A percentile compares a stretch with the other conserved stretches of the same genome.
Conservation (phyloP, 164 flowering plant species). For the Dillenia turbinata region DNA sequence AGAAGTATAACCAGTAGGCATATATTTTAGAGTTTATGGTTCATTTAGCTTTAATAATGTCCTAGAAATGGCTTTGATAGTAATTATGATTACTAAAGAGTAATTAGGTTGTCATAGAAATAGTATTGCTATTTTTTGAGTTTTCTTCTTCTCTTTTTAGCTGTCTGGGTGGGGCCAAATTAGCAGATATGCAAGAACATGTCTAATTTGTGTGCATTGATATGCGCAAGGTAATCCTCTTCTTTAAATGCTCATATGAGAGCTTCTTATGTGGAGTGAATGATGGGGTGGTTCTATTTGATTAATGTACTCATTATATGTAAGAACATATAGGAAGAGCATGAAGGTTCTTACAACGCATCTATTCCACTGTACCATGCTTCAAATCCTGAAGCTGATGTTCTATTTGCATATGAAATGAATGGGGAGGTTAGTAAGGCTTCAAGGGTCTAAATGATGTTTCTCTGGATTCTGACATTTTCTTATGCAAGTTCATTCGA, state of each 20-base stretch:
- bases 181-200: no score
- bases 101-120: no score
- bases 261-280: constrained; percentile 1
- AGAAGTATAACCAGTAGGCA: no score
- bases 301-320: neutral
- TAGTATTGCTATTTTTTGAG: neutral
- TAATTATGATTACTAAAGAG: no score
- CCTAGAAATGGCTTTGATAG: no score
- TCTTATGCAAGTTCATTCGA: no score
- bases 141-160: constrained; percentile 23
- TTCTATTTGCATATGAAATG: constrained; percentile 96
- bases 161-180: no score
- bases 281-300: constrained; percentile 4
- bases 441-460: no score
- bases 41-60: no score
- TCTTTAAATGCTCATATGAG: constrained; percentile 1
- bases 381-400: constrained; percentile 91
- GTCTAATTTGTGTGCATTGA: no score
- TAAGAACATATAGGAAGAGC: constrained; percentile 70
- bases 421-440: constrained; percentile 71
- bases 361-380: constrained; percentile 91
- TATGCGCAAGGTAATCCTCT: constrained; percentile 43
- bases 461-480: no score
- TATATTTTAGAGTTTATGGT: no score
- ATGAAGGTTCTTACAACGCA: constrained; percentile 97